Conservation (phyloP, 768 basidiomycete genomes). For the Favolaschia claudopus region DNA sequence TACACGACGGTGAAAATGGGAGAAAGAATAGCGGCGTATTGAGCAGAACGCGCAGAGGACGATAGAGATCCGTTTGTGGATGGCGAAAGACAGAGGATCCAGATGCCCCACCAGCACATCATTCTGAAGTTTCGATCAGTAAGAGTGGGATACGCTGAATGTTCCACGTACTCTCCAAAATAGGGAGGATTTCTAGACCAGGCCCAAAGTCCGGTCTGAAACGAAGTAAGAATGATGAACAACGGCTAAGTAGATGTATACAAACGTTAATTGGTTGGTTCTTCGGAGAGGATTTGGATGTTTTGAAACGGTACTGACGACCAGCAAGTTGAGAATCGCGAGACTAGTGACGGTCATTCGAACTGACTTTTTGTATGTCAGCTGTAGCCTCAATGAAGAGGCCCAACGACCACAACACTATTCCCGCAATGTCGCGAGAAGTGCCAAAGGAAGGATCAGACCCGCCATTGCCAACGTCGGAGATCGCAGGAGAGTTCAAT, state of each 20-base stretch:
- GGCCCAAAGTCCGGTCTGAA: constrained; percentile 58
- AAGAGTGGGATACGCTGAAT: background rate
- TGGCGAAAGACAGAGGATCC: constrained; percentile 66
- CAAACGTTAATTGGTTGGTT: constrained; percentile 56
- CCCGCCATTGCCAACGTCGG: constrained; percentile 50
- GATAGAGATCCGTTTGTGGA: constrained; percentile 53
- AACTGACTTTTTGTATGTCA: constrained; percentile 15
- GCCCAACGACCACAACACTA: constrained; percentile 67
- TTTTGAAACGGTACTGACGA: constrained; percentile 59
- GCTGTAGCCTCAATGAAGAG: constrained; percentile 54
- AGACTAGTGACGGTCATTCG: background rate
- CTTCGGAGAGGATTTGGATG: constrained; percentile 53
- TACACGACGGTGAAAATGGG: constrained; percentile 73
- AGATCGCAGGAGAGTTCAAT: constrained; percentile 72
- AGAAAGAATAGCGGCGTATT: constrained; percentile 65
- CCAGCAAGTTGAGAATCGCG: background rate
- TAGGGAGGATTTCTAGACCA: constrained; percentile 75
- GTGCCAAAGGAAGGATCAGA: constrained; percentile 68
- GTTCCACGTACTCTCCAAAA: constrained; percentile 66
- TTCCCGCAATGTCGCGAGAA: constrained; percentile 66
- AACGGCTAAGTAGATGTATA: background rate
- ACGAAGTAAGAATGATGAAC: background rate
- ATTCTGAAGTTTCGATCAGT: constrained; percentile 44
- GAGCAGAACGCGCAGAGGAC: constrained; percentile 56
- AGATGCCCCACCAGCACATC: constrained; percentile 73